phyloP scores from a whole-genome alignment of 352 stramenopile species.

The Saprolegnia diclina region DNA sequence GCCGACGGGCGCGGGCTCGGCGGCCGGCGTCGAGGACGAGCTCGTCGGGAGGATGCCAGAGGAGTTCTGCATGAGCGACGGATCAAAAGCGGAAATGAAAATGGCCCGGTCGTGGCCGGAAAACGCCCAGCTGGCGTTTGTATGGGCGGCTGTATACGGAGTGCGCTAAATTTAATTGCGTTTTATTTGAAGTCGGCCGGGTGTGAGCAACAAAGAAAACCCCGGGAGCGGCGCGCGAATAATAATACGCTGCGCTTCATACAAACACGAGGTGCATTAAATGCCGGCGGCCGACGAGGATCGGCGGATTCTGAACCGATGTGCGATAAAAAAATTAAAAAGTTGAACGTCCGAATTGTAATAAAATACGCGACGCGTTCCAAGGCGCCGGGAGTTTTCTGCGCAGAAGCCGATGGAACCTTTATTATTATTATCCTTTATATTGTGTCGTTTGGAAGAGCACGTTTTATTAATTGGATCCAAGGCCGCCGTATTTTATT shows the following conservation, averaged over 20 bases:
- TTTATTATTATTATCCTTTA: not conserved
- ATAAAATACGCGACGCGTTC: not conserved
- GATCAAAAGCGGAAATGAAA: constrained; percentile 27
- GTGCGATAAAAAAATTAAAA: not conserved
- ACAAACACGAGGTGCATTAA: not conserved
- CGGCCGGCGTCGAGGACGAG: constrained; percentile 10
- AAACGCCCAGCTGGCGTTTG: not conserved
- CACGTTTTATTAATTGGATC: no score
- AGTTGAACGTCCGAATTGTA: constrained; percentile 6
- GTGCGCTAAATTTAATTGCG: constrained; percentile 1
- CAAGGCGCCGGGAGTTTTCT: not conserved
- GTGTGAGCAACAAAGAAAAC: constrained; percentile 28
- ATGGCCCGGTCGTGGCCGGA: not conserved
- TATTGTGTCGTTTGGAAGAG: not conserved
- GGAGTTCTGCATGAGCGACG: constrained; percentile 23
- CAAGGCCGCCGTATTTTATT: no score
- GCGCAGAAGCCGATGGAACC: not conserved
- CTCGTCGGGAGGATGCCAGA: constrained; percentile 24
- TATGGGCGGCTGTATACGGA: constrained; percentile 13
- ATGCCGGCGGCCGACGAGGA: not conserved
- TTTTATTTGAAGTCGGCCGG: constrained; percentile 23
- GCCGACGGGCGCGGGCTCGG: not conserved
- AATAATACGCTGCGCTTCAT: constrained; percentile 19
- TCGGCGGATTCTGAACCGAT: not conserved
- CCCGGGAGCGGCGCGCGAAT: not conserved